phyloP scores from a whole-genome alignment of 306 rosid genomes.

The Castanea mollissima region DNA sequence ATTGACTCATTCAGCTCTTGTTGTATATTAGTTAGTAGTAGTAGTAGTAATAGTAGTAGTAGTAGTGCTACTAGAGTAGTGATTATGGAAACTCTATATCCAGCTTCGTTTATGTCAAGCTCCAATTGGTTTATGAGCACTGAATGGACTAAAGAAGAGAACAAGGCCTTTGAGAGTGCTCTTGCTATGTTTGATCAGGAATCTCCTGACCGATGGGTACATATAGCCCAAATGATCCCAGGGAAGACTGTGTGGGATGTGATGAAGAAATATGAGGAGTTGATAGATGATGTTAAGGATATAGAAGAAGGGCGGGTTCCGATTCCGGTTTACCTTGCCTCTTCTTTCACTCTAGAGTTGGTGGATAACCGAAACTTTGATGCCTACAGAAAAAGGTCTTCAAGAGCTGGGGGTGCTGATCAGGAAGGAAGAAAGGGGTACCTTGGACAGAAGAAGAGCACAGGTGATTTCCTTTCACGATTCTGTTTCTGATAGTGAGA shows the following conservation, averaged over 20 bases:
- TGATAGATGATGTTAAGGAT: constrained; percentile 75
- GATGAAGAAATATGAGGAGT: constrained; percentile 75
- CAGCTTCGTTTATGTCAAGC: constrained; percentile 39
- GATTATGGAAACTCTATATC: constrained; percentile 65
- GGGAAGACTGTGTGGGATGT: constrained; percentile 84
- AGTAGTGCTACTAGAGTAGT: background rate
- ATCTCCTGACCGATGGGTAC: constrained; percentile 74
- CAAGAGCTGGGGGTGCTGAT: constrained; percentile 45
- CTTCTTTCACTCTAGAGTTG: constrained; percentile 64
- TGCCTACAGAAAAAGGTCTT: constrained; percentile 53
- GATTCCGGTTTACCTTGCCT: constrained; percentile 61
- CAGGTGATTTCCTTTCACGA: constrained; percentile 42
- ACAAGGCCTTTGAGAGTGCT: constrained; percentile 86
- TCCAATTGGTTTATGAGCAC: constrained; percentile 47
- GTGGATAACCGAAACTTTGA: constrained; percentile 54
- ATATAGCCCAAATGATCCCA: constrained; percentile 78
- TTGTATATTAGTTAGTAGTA: constrained; percentile 5
- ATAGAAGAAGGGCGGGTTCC: constrained; percentile 87
- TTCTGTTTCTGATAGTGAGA: background rate
- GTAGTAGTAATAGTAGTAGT: constrained; percentile 1
- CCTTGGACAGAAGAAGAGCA: constrained; percentile 92
- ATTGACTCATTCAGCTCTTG: constrained; percentile 16
- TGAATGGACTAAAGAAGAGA: constrained; percentile 89
- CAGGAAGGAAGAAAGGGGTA: constrained; percentile 80
- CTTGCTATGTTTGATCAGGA: constrained; percentile 77